These are phyloP conservation scores for Alternaria incomplexa DNA, from an alignment of 2,329 filamentous ascomycete genomes.

Conservation along the genomic window DNA sequence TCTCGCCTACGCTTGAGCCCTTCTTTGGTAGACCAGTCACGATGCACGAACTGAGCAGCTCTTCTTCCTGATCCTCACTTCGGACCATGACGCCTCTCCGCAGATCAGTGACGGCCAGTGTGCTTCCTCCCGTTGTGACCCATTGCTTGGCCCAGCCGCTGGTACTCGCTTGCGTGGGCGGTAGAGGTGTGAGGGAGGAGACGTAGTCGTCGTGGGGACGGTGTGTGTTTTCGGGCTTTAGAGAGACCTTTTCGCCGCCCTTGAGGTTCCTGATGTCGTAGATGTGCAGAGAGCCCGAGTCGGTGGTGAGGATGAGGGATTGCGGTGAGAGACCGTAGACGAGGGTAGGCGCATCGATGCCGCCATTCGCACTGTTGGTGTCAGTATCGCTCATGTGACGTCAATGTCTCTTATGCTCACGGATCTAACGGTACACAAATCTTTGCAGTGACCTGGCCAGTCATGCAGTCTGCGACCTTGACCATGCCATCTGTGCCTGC, in stretches of 20 bases:
- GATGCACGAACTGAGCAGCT: slow-evolving; percentile 81
- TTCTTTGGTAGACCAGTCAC: slow-evolving; percentile 77
- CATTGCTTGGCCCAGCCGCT: slow-evolving; percentile 93
- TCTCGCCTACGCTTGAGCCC: slow-evolving; percentile 72
- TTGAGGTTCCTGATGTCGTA: slow-evolving; percentile 74
- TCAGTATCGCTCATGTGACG: slow-evolving; percentile 12
- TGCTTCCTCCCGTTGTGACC: slow-evolving; percentile 91
- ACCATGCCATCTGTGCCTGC: slow-evolving; percentile 69
- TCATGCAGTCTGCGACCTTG: slow-evolving; percentile 65
- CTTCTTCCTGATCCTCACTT: slow-evolving; percentile 94
- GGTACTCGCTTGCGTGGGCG: slow-evolving; percentile 78
- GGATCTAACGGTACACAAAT: slow-evolving; percentile 70
- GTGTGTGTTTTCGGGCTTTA: slow-evolving; percentile 75
- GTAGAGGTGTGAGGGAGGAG: slow-evolving; percentile 83
- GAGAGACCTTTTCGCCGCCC: slow-evolving; percentile 49
- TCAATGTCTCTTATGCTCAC: slow-evolving; percentile 26
- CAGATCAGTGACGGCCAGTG: slow-evolving; percentile 86
- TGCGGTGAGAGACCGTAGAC: slow-evolving; percentile 86
- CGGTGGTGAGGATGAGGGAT: slow-evolving; percentile 85
- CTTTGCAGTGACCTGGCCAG: slow-evolving; percentile 77
- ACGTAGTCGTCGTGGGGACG: slow-evolving; percentile 93
- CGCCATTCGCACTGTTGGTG: slow-evolving; percentile 47
- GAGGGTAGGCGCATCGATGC: slow-evolving; percentile 76
- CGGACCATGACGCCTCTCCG: slow-evolving; percentile 83
- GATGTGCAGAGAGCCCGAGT: slow-evolving; percentile 87